These are phyloP conservation scores for Yamadazyma atmosphaerica DNA, from an alignment of 1,139 yeast species.

Conservation along the genomic window DNA sequence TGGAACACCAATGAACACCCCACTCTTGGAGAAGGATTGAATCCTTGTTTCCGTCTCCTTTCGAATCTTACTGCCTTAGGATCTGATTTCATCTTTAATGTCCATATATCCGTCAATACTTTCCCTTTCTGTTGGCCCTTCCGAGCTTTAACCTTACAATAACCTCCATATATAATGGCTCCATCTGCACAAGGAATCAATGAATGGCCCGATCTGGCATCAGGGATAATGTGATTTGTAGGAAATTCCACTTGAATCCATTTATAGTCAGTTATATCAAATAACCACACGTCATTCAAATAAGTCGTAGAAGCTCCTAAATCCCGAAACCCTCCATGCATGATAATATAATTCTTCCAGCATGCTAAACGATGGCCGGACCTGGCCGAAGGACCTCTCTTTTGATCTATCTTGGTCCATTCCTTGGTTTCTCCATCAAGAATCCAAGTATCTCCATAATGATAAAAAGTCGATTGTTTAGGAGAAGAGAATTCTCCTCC, in stretches of 20 bases:
- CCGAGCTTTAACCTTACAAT: slow-evolving; percentile 87
- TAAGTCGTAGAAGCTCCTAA: slow-evolving; percentile 83
- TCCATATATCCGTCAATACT: slow-evolving; percentile 87
- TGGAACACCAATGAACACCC: slow-evolving; percentile 90
- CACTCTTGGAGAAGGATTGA: slow-evolving; percentile 88
- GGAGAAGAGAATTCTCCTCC: slow-evolving; percentile 99
- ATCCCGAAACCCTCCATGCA: slow-evolving; percentile 94
- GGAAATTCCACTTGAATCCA: slow-evolving; percentile 93
- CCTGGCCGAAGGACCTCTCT: slow-evolving; percentile 73
- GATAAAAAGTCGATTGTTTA: slow-evolving; percentile 92
- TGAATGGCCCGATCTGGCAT: slow-evolving; percentile 92
- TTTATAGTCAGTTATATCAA: slow-evolving; percentile 84
- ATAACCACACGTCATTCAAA: slow-evolving; percentile 85
- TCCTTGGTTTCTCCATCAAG: slow-evolving; percentile 81
- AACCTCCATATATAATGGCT: slow-evolving; percentile 88
- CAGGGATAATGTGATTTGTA: slow-evolving; percentile 77
- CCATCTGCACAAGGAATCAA: slow-evolving; percentile 82
- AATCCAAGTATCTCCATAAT: slow-evolving; percentile 95
- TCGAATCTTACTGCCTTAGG: slow-evolving; percentile 83
- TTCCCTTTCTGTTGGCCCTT: slow-evolving; percentile 92
- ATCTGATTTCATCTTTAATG: slow-evolving; percentile 83
- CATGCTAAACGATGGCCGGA: slow-evolving; percentile 89
- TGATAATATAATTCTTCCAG: slow-evolving; percentile 86
- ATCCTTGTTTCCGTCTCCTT: slow-evolving; percentile 84
- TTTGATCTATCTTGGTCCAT: slow-evolving; percentile 84